Base-by-base conservation (phyloP, 2,329 filamentous ascomycete species). In the Incumbomyces lentus region DNA sequence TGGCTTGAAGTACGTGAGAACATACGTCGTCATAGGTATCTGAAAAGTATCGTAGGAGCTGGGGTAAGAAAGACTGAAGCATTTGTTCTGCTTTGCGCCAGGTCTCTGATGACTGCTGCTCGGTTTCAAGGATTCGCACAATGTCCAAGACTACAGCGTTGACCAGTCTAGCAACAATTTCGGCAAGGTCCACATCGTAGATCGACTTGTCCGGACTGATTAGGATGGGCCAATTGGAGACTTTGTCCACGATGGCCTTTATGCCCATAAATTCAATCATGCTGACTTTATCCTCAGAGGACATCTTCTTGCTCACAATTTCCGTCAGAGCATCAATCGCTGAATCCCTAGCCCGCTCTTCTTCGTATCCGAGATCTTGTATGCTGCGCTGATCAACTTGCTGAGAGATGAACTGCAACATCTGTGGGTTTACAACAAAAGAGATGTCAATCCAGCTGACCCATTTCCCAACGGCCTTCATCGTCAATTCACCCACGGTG, bases 11-110 rank as follows among this genome's bases (percentile, higher is more conserved):
- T 49, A 96, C 87, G 11, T 87, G 92, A 31, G 89, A 93, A 71
- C 92, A 96, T 56, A 98, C 83, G 68, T 98, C 92, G 64, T 98
- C 92, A 64, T 93, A 98, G 62, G 98, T 89, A 65, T 98, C 92
- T 18, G 88, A 85, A 68, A 98, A 95, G 71, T 95, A 95, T 33
- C 90, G 85, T 42, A 98, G 72, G 11, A 96, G 75, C 56, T 89
- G 83, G 0, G 89, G 87, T 22, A 95, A 71, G 63, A 96, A 96
- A 34, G 79, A 77, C 60, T 84, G 84, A 44, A 96, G 73, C 49
- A 93, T 77, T 56, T 84, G 81, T 57, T 92, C 87, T 42, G 92
- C 90, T 57, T 81, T 84, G 38, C 76, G 74, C 56, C 79, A 81
- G 19, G 80, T 82, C 36, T 80, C 73, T 22, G 80, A 73, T 52